These are phyloP conservation scores for Alternaria consortialis DNA, from an alignment of 2,329 filamentous ascomycete genomes.

Conservation along the genomic window DNA sequence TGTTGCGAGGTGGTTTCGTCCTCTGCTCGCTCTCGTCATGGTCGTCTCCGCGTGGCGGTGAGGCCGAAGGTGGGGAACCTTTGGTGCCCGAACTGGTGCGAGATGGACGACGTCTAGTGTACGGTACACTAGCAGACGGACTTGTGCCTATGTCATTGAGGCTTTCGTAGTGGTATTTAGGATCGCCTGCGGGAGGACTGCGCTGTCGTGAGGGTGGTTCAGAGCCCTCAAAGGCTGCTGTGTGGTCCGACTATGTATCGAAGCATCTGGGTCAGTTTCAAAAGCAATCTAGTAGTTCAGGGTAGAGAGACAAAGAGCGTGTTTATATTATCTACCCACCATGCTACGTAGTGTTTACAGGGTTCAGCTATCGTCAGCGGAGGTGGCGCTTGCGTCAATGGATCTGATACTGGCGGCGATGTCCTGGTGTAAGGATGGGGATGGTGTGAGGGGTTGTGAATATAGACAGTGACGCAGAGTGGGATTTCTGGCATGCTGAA, in stretches of 20 bases:
- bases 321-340: constrained; percentile 48
- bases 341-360: constrained; percentile 45
- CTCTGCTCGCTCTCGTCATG: constrained; percentile 35
- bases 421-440: constrained; percentile 28
- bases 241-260: constrained; percentile 41
- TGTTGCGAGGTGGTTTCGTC: constrained; percentile 29
- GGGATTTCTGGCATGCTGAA: constrained; percentile 50
- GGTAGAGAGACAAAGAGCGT: constrained; percentile 16
- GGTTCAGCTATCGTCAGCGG: constrained; percentile 33
- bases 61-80: constrained; percentile 25
- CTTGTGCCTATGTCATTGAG: constrained; percentile 18
- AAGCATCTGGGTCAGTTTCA: constrained; percentile 34
- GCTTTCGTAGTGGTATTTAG: constrained; percentile 26
- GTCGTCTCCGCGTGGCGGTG: constrained; percentile 32
- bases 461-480: constrained; percentile 40
- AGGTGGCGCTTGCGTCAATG: constrained; percentile 45
- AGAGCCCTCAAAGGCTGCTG: constrained; percentile 33
- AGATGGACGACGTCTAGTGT: constrained; percentile 37
- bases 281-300: constrained; percentile 16
- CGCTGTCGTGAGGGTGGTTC: constrained; percentile 30
- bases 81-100: constrained; percentile 34
- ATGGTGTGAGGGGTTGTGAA: constrained; percentile 32
- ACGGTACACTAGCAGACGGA: constrained; percentile 20
- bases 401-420: constrained; percentile 43
- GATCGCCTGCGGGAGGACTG: constrained; percentile 25